Evolutionary conservation across 78 protist genomes (phyloP).

Genomic region (Guillardia theta): DNA sequence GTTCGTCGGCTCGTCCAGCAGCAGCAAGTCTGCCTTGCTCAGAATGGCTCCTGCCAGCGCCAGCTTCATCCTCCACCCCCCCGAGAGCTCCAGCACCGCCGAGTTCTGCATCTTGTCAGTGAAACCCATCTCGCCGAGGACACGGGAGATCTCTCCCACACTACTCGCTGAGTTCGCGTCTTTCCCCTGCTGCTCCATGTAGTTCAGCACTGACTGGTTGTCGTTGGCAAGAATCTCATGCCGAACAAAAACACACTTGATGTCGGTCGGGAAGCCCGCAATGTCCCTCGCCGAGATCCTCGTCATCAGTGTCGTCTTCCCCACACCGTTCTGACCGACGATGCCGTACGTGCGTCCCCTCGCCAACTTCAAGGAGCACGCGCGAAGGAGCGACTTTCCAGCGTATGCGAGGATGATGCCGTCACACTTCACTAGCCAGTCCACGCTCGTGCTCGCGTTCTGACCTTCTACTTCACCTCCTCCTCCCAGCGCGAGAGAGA

Average conservation of each 20-base stretch:
- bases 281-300: slow-evolving; percentile 72
- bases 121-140: slow-evolving; percentile 82
- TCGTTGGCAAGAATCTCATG: slow-evolving; percentile 81
- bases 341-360: not conserved
- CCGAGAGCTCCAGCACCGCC: slow-evolving; percentile 71
- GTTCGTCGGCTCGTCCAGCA: slow-evolving; percentile 95
- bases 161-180: not conserved
- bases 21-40: slow-evolving; percentile 78
- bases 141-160: not conserved
- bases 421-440: not conserved
- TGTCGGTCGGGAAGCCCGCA: slow-evolving; percentile 61
- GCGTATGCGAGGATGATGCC: slow-evolving; percentile 34
- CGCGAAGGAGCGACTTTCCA: not conserved
- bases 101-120: slow-evolving; percentile 42
- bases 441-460: not conserved
- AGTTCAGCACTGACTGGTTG: slow-evolving; percentile 37
- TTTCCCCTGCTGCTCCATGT: not conserved
- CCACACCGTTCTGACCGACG: slow-evolving; percentile 77
- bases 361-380: not conserved
- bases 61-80: slow-evolving; percentile 97
- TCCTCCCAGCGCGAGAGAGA: not conserved
- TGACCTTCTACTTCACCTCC: not conserved
- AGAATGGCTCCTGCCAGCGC: slow-evolving; percentile 91
- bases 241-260: slow-evolving; percentile 78
- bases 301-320: slow-evolving; percentile 87